phyloP scores from a whole-genome alignment of 1,284 basidiomycete species.

The Trametes sp. region DNA sequence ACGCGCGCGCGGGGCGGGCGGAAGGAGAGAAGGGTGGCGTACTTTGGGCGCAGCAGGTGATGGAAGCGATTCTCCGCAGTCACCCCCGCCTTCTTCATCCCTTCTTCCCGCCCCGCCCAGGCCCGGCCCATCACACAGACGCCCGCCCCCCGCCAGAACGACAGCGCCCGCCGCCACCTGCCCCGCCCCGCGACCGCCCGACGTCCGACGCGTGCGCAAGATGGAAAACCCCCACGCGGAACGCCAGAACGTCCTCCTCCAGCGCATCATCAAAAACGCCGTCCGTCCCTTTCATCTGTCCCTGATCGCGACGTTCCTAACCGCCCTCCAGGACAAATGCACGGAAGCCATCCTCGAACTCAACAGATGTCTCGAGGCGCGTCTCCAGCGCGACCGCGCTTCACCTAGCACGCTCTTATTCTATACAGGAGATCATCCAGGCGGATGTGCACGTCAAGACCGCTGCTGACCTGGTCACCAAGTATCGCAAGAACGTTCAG shows the following conservation, averaged over 20 bases:
- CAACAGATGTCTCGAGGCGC: conserved; percentile 78
- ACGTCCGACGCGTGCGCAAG: not conserved
- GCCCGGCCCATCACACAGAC: not conserved
- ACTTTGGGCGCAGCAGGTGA: not conserved
- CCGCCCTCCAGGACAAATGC: conserved; percentile 68
- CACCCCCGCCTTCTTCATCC: conserved; percentile 5
- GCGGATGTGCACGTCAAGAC: conserved; percentile 77
- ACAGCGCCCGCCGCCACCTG: not conserved
- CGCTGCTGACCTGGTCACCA: conserved; percentile 79
- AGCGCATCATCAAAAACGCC: conserved; percentile 90
- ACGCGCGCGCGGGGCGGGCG: too few relatives aligned
- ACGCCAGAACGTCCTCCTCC: conserved; percentile 87
- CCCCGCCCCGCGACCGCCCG: not conserved
- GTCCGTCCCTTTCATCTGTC: conserved; percentile 53
- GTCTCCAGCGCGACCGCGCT: conserved; percentile 24
- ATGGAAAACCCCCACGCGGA: conserved; percentile 96
- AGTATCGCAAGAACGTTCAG: conserved; percentile 86
- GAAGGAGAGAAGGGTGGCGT: not conserved
- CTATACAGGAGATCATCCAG: conserved; percentile 69
- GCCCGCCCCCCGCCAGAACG: not conserved
- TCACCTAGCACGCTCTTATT: not conserved
- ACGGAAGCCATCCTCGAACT: conserved; percentile 84
- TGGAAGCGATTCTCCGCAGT: not conserved
- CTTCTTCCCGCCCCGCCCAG: not conserved
- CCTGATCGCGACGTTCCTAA: not conserved